Percentiles rank a stretch among this genome's conserved stretches.
Conservation (phyloP, 2,329 filamentous ascomycete species). For the Chalaropsis ovoidea region DNA sequence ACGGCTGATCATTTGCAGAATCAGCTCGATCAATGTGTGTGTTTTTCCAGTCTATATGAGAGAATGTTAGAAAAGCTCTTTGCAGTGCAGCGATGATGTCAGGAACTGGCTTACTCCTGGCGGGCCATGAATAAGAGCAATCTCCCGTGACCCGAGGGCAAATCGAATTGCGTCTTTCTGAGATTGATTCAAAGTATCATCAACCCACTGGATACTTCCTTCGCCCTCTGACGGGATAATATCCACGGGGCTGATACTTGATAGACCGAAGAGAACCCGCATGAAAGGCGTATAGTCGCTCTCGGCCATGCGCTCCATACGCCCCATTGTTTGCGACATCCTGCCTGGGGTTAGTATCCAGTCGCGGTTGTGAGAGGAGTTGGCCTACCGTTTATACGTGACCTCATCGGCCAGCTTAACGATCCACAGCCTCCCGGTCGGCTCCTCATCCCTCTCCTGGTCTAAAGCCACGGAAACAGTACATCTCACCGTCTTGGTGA, state of each 20-base stretch:
- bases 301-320: constrained; percentile 48
- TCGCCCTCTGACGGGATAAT: constrained; percentile 26
- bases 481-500: constrained; percentile 51
- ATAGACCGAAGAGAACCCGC: constrained; percentile 52
- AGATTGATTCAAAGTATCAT: constrained; percentile 52
- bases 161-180: constrained; percentile 67
- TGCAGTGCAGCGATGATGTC: too few relatives aligned
- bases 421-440: constrained; percentile 48
- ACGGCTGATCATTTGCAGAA: constrained; percentile 73
- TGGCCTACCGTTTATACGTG: constrained; percentile 46
- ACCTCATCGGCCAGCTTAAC: constrained; percentile 60
- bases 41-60: constrained; percentile 72
- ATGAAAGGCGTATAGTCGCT: constrained; percentile 51
- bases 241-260: constrained; percentile 42
- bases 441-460: constrained; percentile 37
- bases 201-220: constrained; percentile 48
- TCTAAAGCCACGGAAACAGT: constrained; percentile 59
- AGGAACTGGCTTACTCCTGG: constrained; percentile 52
- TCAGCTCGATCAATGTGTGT: constrained; percentile 88
- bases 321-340: constrained; percentile 55
- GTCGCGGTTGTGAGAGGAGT: background rate
- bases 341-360: constrained; percentile 28
- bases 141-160: constrained; percentile 67
- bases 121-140: constrained; percentile 87
- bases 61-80: constrained; percentile 12